phyloP scores from a whole-genome alignment of 768 basidiomycete genomes.

The Naganishia friedmannii region DNA sequence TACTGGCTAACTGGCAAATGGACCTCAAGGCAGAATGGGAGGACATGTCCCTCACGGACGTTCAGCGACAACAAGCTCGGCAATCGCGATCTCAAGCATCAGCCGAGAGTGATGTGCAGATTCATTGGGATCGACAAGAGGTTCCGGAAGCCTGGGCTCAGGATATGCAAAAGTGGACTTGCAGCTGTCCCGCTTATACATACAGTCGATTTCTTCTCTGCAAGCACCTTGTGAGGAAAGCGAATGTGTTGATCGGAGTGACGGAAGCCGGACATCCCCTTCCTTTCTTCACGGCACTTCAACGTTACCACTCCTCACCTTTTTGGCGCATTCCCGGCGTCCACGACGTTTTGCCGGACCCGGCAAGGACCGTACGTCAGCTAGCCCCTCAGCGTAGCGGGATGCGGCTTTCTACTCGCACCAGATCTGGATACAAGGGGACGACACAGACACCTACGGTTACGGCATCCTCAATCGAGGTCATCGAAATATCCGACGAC shows the following conservation, averaged over 20 bases:
- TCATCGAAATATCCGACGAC: too few relatives aligned
- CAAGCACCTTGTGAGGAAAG: background rate
- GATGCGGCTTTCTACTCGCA: too few relatives aligned
- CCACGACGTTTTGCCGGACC: too few relatives aligned
- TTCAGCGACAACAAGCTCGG: background rate
- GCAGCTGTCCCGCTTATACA: background rate
- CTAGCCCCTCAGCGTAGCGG: too few relatives aligned
- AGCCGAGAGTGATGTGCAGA: background rate
- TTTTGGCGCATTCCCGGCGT: too few relatives aligned
- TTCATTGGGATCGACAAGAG: background rate
- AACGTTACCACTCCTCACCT: too few relatives aligned
- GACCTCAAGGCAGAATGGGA: background rate
- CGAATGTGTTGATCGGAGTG: background rate
- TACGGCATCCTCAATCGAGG: too few relatives aligned
- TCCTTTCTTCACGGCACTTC: too few relatives aligned
- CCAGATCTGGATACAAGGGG: too few relatives aligned
- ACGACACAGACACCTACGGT: too few relatives aligned
- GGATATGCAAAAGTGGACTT: background rate
- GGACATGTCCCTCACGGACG: background rate
- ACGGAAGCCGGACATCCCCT: too few relatives aligned
- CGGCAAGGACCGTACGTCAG: too few relatives aligned
- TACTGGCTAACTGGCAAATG: background rate
- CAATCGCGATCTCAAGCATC: background rate
- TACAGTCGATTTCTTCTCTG: background rate
- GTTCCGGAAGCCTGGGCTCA: background rate